These are phyloP conservation scores for Pleurostoma richardsiae DNA, from an alignment of 2,329 filamentous ascomycete species.

Conservation along the genomic window DNA sequence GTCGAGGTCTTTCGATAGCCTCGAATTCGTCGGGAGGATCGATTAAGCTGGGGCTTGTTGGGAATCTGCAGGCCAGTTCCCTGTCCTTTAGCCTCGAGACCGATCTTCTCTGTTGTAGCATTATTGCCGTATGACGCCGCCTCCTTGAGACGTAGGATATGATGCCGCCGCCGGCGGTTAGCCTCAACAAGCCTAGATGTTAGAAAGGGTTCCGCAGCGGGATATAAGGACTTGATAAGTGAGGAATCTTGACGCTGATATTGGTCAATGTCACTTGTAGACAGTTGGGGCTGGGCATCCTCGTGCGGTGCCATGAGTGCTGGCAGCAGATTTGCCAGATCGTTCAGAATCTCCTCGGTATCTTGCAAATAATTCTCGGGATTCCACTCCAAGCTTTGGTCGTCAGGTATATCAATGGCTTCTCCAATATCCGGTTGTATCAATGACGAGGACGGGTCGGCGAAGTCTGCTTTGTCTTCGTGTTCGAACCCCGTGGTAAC, in stretches of 20 bases:
- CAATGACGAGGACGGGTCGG: not conserved
- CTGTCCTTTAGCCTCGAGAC: too few relatives aligned
- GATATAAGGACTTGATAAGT: not conserved
- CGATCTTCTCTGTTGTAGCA: too few relatives aligned
- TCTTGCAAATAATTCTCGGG: not conserved
- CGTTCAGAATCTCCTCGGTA: not conserved
- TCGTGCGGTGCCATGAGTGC: not conserved
- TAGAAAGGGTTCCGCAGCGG: slow-evolving; percentile 1
- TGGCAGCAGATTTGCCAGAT: not conserved
- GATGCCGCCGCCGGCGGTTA: slow-evolving; percentile 4
- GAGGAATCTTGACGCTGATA: too few relatives aligned
- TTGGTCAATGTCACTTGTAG: not conserved
- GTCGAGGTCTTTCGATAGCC: not conserved
- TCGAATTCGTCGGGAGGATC: not conserved
- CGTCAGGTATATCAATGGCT: slow-evolving; percentile 1
- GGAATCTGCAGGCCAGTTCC: too few relatives aligned
- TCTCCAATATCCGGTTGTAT: not conserved
- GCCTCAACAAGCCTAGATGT: not conserved
- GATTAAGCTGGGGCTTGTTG: too few relatives aligned
- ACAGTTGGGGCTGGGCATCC: not conserved
- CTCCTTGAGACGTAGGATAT: not conserved
- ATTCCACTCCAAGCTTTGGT: not conserved
- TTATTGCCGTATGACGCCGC: too few relatives aligned
- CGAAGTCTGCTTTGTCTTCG: not conserved
- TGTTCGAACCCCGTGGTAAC: too few relatives aligned